Evolutionary conservation across 345 rosid genomes (phyloP).

Genomic region (Eucalyptus sp.): DNA sequence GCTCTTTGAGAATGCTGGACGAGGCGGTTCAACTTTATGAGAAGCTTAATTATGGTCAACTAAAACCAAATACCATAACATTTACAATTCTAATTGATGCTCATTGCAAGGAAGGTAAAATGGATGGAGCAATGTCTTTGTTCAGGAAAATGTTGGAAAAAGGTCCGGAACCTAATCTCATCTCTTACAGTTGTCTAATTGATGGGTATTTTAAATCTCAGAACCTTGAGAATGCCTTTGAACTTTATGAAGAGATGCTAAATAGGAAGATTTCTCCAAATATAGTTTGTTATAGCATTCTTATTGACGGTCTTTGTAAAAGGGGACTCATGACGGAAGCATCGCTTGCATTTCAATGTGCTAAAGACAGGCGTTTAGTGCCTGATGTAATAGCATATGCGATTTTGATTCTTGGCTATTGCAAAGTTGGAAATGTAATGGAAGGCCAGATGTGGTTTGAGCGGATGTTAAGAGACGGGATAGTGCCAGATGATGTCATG

Average conservation of each 20-base stretch:
- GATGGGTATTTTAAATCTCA: slow-evolving; percentile 31
- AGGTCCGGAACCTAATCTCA: slow-evolving; percentile 26
- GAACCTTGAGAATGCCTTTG: slow-evolving; percentile 16
- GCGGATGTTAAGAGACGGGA: slow-evolving; percentile 19
- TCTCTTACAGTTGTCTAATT: slow-evolving; percentile 37
- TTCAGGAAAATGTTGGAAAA: slow-evolving; percentile 23
- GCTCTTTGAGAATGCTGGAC: slow-evolving; percentile 19
- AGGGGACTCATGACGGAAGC: slow-evolving; percentile 30
- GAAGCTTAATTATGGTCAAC: slow-evolving; percentile 6
- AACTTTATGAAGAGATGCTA: slow-evolving; percentile 35
- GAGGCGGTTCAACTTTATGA: slow-evolving; percentile 23
- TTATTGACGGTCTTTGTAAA: slow-evolving; percentile 42
- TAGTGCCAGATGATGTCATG: slow-evolving; percentile 27
- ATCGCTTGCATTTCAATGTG: slow-evolving; percentile 17
- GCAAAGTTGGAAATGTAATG: slow-evolving; percentile 28
- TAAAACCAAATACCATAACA: slow-evolving; percentile 26
- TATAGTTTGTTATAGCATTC: slow-evolving; percentile 34
- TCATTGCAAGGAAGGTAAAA: slow-evolving; percentile 25
- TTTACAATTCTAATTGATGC: slow-evolving; percentile 39
- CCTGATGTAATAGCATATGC: slow-evolving; percentile 38
- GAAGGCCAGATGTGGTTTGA: slow-evolving; percentile 30
- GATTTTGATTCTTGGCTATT: slow-evolving; percentile 34
- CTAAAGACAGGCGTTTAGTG: slow-evolving; percentile 12
- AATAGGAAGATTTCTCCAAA: slow-evolving; percentile 26
- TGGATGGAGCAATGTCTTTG: slow-evolving; percentile 24